phyloP scores from a whole-genome alignment of 768 basidiomycete species.

The Lactarius trivialis region DNA sequence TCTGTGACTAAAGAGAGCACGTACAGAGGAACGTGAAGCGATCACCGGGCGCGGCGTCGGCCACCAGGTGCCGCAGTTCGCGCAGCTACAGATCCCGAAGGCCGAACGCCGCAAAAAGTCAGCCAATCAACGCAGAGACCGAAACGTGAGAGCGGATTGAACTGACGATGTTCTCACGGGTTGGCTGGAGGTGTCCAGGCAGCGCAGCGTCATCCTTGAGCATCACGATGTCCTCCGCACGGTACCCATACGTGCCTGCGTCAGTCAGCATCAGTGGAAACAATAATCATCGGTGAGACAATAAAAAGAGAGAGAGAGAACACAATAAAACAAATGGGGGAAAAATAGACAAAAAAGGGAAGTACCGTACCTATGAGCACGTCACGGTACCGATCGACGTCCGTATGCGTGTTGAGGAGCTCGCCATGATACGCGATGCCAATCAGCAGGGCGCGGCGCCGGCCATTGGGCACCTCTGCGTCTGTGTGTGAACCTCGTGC shows the following conservation, averaged over 20 bases:
- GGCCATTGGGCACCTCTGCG: not conserved
- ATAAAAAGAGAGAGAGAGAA: not conserved
- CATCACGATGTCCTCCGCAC: constrained; percentile 14
- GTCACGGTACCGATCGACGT: constrained; percentile 16
- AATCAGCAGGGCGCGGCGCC: constrained; percentile 21
- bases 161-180: constrained; percentile 19
- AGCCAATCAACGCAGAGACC: not conserved
- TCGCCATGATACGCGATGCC: constrained; percentile 20
- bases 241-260: constrained; percentile 15
- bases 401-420: constrained; percentile 21
- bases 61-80: constrained; percentile 21
- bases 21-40: constrained; percentile 27
- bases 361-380: constrained; percentile 9
- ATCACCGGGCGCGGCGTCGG: constrained; percentile 25
- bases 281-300: not conserved
- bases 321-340: not conserved
- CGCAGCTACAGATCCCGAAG: constrained; percentile 2
- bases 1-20: not conserved
- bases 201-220: constrained; percentile 14
- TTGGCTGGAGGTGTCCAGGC: constrained; percentile 13
- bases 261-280: too few species aligned
- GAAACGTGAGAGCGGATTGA: not conserved
- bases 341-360: not conserved
- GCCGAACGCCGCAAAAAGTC: not conserved
- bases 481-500: not conserved